Conservation (phyloP, 805 yeast genomes). For the Candida coquimbonensis region DNA sequence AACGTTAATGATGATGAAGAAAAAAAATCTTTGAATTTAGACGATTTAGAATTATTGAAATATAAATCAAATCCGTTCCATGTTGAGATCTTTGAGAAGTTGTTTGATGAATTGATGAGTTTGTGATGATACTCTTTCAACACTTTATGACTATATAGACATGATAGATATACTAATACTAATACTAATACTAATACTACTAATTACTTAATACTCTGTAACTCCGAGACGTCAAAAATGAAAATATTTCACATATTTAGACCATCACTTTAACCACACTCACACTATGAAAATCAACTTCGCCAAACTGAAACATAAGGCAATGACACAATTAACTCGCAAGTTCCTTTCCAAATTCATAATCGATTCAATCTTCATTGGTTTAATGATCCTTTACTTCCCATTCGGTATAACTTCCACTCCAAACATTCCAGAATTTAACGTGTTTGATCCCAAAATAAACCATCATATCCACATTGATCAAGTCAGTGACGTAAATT, state of each 20-base stretch:
- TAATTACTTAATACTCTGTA: not conserved
- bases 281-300: not conserved
- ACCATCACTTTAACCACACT: not conserved
- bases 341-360: slow-evolving; percentile 3
- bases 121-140: not conserved
- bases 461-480: slow-evolving; percentile 3
- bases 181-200: slow-evolving; percentile 1
- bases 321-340: slow-evolving; percentile 1
- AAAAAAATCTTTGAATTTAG: slow-evolving; percentile 4
- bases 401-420: slow-evolving; percentile 3
- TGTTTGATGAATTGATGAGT: slow-evolving; percentile 9
- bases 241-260: not conserved
- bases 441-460: slow-evolving; percentile 10
- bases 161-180: not conserved
- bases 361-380: slow-evolving; percentile 2
- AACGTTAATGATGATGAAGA: not conserved
- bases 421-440: slow-evolving; percentile 5
- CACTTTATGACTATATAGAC: too few species aligned
- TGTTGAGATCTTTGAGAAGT: slow-evolving; percentile 16
- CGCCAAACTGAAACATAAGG: not conserved
- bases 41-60: slow-evolving; percentile 8
- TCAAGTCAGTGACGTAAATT: slow-evolving; percentile 3
- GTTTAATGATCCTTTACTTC: not conserved
- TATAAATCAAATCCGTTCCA: slow-evolving; percentile 21
- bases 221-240: not conserved